Base-by-base conservation (phyloP, 78 protist species). In the Dictyostelium firmibasis region DNA sequence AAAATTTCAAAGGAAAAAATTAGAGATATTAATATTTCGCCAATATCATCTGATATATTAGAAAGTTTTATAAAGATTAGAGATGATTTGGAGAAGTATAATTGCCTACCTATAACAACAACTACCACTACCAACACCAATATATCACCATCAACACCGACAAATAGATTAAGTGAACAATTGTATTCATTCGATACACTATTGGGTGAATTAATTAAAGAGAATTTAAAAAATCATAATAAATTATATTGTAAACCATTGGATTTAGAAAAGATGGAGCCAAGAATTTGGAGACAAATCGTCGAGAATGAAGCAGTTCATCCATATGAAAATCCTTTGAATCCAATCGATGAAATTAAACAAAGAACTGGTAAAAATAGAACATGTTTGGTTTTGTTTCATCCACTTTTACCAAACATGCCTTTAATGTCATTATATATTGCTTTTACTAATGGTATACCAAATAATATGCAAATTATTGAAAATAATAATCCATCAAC, bases 351-450 rank as follows among this genome's bases (percentile, higher is more conserved):
- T 20, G 82, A 81, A 47, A 43, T 89, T 33, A 43, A 44, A 35
- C 29, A 78, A n/a, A 60, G 94, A 47, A 81, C 83, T 3, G 70
- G 64, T 64, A n/a, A 29, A 44, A 78, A 84, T 35, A n/a, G 82
- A 70, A 41, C 83, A 4, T 89, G 94, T 70, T 50, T 89, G 20
- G 87, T 89, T 36, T 35, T 89, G 33, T 89, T 89, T 70, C 86
- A 81, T n/a, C 78, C 38, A 81, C 6, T 3, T 36, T 23, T 89
- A 50, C 86, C 86, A 43, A 78, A 41, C 2, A 14, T 81, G 29
- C 94, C 94, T 4, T 33, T 89, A 25, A 89, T 89, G 94, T 89
- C 94, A 20, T 43, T 89, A 23, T 89, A 89, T 70, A 89, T 89
- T 0, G 94, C 87, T 20, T 67, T 89, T 10, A 89, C 86, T 1